Base-by-base conservation (phyloP, 2,329 filamentous ascomycete genomes). In the Gremmenia infestans region DNA sequence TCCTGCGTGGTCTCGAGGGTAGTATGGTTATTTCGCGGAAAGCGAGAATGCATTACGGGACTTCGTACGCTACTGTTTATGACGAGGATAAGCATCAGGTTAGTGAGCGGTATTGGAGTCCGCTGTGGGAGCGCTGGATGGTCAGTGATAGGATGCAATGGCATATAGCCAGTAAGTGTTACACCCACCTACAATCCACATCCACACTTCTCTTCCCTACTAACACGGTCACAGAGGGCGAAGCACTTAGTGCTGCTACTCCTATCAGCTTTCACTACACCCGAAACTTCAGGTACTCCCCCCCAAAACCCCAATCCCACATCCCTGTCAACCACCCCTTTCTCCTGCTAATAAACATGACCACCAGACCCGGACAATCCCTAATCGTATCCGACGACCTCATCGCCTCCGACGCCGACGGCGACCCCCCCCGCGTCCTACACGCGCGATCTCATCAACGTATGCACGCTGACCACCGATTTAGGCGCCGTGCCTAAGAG, bases 221-320 rank as follows among this genome's bases (percentile, higher is more conserved):
- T 64, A 23, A 63, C 36, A 36, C 54, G 17, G 51, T 56, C 22
- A 22, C 56, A 51, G 60, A 88, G 85, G 88, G 87, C 56, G 87
- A 90, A 63, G 81, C 87, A 39, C 81, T 92, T 39, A 91, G 87
- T 7, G 85, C 88, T n/a, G 75, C 83, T 0, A 78, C 81, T 1
- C 88, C 89, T 0, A 86, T 92, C 56, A 87, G 87, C 2, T 92
- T 93, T 72, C 88, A 92, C 75, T 93, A 92, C 73, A 92, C 89
- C 3, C 85, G 89, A 59, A 93, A 92, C 71, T 93, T 93, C 73
- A 60, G 63, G 61, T 60, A 56, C 54, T 47, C 7, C 9, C 15
- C 9, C 23, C 15, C 9, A 14, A 22, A 7, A 12, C 32, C n/a
- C n/a, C n/a, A n/a, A n/a, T n/a, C 1, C 43, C n/a, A 22, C 32